These are phyloP conservation scores for Saxispiralis lemnorum DNA, from an alignment of 495 filamentous ascomycete species.

Conservation along the genomic window DNA sequence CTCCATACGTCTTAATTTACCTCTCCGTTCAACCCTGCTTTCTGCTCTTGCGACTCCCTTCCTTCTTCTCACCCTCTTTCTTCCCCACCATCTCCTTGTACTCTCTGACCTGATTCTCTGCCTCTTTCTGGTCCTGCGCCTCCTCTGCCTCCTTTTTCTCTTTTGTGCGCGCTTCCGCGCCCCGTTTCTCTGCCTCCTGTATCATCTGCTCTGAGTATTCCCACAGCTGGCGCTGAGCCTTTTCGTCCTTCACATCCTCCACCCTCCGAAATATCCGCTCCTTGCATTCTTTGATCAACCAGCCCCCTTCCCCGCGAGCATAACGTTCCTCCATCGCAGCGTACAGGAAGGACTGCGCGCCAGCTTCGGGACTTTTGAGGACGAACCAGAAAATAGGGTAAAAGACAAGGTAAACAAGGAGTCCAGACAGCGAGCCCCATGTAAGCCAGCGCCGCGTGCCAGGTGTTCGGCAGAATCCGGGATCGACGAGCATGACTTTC, in stretches of 20 bases:
- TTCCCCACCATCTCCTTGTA: conserved; percentile 14
- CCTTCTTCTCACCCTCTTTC: conserved; percentile 4
- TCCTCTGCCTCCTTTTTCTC: conserved; percentile 51
- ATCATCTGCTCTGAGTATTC: conserved; percentile 71
- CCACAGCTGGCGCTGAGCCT: conserved; percentile 68
- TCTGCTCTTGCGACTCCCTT: conserved; percentile 2
- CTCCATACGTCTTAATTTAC: too few relatives aligned
- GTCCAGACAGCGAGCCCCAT: conserved; percentile 63
- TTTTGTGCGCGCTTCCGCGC: conserved; percentile 44
- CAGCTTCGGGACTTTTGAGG: conserved; percentile 64
- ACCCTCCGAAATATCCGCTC: conserved; percentile 48
- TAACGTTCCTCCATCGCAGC: conserved; percentile 61
- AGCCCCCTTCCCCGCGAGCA: conserved; percentile 33
- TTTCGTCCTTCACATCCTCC: conserved; percentile 59
- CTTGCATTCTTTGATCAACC: conserved; percentile 72
- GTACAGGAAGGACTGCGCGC: conserved; percentile 70
- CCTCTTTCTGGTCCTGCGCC: conserved; percentile 27
- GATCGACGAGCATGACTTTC: conserved; percentile 68
- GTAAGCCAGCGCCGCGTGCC: conserved; percentile 76
- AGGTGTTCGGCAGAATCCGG: conserved; percentile 65
- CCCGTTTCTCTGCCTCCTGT: conserved; percentile 64
- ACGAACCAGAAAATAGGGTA: conserved; percentile 75
- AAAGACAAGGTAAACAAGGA: conserved; percentile 56
- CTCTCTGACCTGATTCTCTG: conserved; percentile 23
- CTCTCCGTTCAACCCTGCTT: conserved; percentile 1